Conservation (phyloP, 805 yeast species). For the Kuraishia hungarica region DNA sequence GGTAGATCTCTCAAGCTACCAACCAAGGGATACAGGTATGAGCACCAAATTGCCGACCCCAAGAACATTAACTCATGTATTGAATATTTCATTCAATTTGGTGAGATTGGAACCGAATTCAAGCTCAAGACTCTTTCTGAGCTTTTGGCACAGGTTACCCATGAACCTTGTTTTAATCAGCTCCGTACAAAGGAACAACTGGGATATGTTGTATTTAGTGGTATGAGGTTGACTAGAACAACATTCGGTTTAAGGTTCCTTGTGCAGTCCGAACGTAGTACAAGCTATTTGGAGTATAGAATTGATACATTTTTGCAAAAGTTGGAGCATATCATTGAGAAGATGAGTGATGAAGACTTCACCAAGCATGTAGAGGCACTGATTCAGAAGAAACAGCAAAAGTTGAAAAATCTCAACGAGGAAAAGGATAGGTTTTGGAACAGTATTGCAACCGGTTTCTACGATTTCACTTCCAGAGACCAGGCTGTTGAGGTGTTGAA, state of each 20-base stretch:
- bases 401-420: conserved; percentile 69
- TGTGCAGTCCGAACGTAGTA: conserved; percentile 75
- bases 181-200: conserved; percentile 90
- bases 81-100: conserved; percentile 68
- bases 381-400: conserved; percentile 55
- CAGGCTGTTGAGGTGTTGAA: conserved; percentile 50
- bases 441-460: conserved; percentile 66
- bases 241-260: conserved; percentile 65
- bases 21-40: conserved; percentile 34
- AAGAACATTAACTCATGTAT: conserved; percentile 78
- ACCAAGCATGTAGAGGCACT: conserved; percentile 63
- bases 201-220: conserved; percentile 89
- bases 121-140: conserved; percentile 43
- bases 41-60: conserved; percentile 46
- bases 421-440: conserved; percentile 62
- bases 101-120: conserved; percentile 34
- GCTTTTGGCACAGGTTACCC: conserved; percentile 60
- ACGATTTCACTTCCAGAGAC: conserved; percentile 57
- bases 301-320: conserved; percentile 55
- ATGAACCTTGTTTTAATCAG: conserved; percentile 85
- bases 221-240: conserved; percentile 60
- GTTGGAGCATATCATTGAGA: conserved; percentile 36
- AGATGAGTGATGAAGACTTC: conserved; percentile 58
- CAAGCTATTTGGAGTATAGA: conserved; percentile 68
- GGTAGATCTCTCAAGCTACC: conserved; percentile 36